Evolutionary conservation across 805 yeast genomes (phyloP).

Genomic region (Candida suzukii): DNA sequence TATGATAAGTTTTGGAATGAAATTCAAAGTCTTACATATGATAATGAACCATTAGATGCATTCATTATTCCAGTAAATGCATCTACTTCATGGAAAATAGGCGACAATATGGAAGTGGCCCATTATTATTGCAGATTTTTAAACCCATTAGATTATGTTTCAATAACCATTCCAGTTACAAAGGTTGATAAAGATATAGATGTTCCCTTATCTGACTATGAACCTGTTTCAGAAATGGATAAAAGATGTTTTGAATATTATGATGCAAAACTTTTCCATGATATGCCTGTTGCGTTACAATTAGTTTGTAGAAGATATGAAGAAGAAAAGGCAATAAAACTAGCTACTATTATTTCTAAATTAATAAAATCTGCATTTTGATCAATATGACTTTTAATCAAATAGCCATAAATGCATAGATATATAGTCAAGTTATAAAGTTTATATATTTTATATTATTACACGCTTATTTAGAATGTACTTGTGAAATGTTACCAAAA

Average conservation of each 20-base stretch:
- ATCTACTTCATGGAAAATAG: slow-evolving; percentile 32
- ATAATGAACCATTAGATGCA: slow-evolving; percentile 37
- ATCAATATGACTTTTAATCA: no score
- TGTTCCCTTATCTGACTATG: slow-evolving; percentile 5
- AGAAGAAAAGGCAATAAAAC: slow-evolving; percentile 48
- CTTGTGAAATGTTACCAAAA: no score
- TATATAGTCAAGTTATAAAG: no score
- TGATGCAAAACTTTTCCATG: slow-evolving; percentile 37
- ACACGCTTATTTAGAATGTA: no score
- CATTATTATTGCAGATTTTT: slow-evolving; percentile 49
- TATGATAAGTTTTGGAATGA: slow-evolving; percentile 31
- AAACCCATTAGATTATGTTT: slow-evolving; percentile 47
- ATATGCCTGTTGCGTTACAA: slow-evolving; percentile 52
- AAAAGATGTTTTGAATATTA: slow-evolving; percentile 35
- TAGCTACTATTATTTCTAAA: slow-evolving; percentile 17
- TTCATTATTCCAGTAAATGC: slow-evolving; percentile 40
- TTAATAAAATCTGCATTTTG: no score
- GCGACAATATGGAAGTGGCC: slow-evolving; percentile 30
- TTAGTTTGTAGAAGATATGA: slow-evolving; percentile 46
- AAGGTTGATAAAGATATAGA: slow-evolving; percentile 30
- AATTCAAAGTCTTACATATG: slow-evolving; percentile 25
- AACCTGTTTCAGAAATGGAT: slow-evolving; percentile 26
- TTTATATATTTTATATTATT: no score
- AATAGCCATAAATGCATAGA: no score
- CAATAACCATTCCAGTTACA: slow-evolving; percentile 37